Base-by-base conservation (phyloP, 1,284 basidiomycete genomes). In the Earliella scabrosa region DNA sequence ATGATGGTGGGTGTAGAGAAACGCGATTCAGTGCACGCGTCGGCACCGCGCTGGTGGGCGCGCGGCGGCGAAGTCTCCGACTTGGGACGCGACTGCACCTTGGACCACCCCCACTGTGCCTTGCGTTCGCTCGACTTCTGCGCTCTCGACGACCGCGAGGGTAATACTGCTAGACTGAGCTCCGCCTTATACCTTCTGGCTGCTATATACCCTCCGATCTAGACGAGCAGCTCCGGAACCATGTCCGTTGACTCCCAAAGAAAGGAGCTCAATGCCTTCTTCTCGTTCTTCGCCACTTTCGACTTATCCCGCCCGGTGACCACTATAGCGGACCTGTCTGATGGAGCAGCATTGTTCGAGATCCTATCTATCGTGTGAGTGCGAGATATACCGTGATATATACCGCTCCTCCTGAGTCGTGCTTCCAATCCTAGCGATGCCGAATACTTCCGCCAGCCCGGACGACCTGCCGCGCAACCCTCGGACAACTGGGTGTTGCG, bases 401-500 rank as follows among this genome's bases (percentile, higher is more conserved):
- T n/a, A n/a, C 34, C 39, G 27, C 26, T 14, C 35, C 26, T 29
- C 45, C 45, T 44, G 36, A 54, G 55, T 57, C 20, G 50, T 39
- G 44, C n/a, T 46, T 43, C 27, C 52, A 29, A 32, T 39, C 65
- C 21, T 68, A 94, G 92, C 61, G 93, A 95, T 75, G 77, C 81
- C 41, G 82, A 87, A 44, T 92, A 93, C 76, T 95, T 95, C 68
- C 81, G 83, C 54, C 83, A 81, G 61, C 75, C 82, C 3, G 76
- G 77, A 16, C 82, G 83, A 18, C 75, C 82, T 16, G 77, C 83
- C 2, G 71, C 79, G 11, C 86, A 86, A 58, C 79, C 77, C 2
- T 84, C 89, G 21, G 93, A 94, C 69, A 95, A 92, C 73, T 95
- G 93, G 93, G 90, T 94, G 51, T 74, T 95, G 43, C 86, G 91